Conservation (phyloP, 768 basidiomycete species). For the Tremella fuciformis region DNA sequence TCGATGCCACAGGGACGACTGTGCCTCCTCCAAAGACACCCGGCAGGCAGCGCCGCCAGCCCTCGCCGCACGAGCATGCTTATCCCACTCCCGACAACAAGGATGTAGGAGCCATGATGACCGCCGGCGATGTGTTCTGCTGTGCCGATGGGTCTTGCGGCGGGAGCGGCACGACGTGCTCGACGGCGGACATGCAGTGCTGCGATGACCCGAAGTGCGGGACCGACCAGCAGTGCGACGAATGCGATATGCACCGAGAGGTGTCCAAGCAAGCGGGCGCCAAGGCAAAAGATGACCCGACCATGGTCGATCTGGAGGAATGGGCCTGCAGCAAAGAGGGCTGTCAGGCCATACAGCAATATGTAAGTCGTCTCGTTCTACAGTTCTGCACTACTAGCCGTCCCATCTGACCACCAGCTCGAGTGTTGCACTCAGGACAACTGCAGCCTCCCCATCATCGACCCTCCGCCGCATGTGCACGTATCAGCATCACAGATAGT, state of each 20-base stretch:
- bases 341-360: conserved; percentile 42
- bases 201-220: conserved; percentile 19
- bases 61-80: background rate
- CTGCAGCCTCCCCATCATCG: conserved; percentile 31
- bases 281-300: too few relatives aligned
- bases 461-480: conserved; percentile 14
- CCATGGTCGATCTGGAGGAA: conserved; percentile 26
- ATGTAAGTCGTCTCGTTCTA: conserved; percentile 20
- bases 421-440: conserved; percentile 37
- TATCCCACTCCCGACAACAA: conserved; percentile 1
- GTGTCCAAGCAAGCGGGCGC: too few relatives aligned
- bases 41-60: background rate
- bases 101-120: background rate
- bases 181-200: conserved; percentile 18
- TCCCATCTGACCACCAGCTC: conserved; percentile 15
- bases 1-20: background rate
- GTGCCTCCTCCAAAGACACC: conserved; percentile 4
- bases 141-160: background rate
- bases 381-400: background rate
- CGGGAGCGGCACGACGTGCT: background rate
- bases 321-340: conserved; percentile 47
- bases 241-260: background rate
- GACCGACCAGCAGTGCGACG: conserved; percentile 5
- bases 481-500: background rate
- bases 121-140: background rate